Conservation (phyloP, 768 basidiomycete species). For the Xerocomus potaroensis region DNA sequence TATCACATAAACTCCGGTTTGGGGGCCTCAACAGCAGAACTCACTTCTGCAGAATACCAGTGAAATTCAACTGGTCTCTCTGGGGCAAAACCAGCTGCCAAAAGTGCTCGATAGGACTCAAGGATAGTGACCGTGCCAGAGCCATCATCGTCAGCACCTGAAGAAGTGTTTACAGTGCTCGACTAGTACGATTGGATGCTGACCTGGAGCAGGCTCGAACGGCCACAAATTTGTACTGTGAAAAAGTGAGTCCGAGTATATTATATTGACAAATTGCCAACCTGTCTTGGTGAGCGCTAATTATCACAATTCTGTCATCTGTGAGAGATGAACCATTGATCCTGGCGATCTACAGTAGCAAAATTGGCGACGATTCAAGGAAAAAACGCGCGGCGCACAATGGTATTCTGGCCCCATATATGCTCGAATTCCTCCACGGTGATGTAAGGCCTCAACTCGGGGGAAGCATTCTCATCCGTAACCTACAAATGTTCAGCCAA, state of each 20-base stretch:
- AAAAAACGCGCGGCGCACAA: conserved; percentile 40
- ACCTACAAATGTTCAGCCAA: conserved; percentile 39
- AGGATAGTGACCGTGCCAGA: conserved; percentile 44
- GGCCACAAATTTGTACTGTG: conserved; percentile 72
- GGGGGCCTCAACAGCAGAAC: not conserved
- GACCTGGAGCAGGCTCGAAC: conserved; percentile 74
- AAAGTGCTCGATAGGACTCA: conserved; percentile 40
- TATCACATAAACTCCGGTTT: not conserved
- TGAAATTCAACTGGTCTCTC: conserved; percentile 44
- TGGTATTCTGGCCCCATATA: conserved; percentile 80
- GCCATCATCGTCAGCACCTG: conserved; percentile 43
- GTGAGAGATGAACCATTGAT: conserved; percentile 66
- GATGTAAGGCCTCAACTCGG: conserved; percentile 53
- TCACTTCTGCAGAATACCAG: conserved; percentile 44
- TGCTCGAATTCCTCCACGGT: conserved; percentile 70
- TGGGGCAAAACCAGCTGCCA: conserved; percentile 40
- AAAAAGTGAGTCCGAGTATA: conserved; percentile 1
- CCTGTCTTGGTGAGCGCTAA: conserved; percentile 86
- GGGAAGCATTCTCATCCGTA: conserved; percentile 56
- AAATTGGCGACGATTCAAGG: conserved; percentile 1
- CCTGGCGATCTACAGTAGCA: conserved; percentile 53
- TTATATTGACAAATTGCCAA: conserved; percentile 17
- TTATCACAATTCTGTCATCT: conserved; percentile 61
- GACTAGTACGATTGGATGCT: not conserved
- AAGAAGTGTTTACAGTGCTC: not conserved